A percentile compares a stretch with the other conserved stretches of the same genome.
These are phyloP conservation scores for Cystoisospora suis DNA, from an alignment of 169 alveolate genomes.

Conservation along the genomic window DNA sequence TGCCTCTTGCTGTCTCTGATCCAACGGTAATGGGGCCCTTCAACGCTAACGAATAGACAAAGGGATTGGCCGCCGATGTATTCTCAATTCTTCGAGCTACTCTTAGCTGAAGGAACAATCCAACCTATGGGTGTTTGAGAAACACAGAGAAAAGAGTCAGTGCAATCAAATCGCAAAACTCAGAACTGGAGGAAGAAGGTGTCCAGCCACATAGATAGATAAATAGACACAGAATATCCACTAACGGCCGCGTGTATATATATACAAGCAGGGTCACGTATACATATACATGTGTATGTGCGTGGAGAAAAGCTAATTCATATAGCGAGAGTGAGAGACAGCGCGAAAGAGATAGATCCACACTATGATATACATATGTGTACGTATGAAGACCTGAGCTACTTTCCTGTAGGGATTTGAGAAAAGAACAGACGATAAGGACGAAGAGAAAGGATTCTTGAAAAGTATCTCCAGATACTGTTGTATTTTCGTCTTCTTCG, in stretches of 20 bases:
- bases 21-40: conserved; percentile 53
- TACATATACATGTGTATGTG: not conserved
- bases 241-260: not conserved
- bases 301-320: not conserved
- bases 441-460: too few species aligned
- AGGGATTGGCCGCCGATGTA: conserved; percentile 6
- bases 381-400: not conserved
- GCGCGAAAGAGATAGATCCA: not conserved
- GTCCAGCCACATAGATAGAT: not conserved
- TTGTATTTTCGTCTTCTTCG: too few species aligned
- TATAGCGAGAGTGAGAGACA: not conserved
- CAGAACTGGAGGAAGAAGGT: not conserved
- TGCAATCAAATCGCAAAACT: not conserved
- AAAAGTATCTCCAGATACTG: too few species aligned
- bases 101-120: conserved; percentile 36
- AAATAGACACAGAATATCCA: not conserved
- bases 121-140: conserved; percentile 22
- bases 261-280: not conserved
- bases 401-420: too few species aligned
- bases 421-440: too few species aligned
- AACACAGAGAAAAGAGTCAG: not conserved
- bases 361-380: not conserved
- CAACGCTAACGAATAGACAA: conserved; percentile 56
- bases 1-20: conserved; percentile 43
- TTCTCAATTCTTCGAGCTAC: conserved; percentile 42